Conservation (phyloP, 768 basidiomycete species). For the Podaxis pistillaris region DNA sequence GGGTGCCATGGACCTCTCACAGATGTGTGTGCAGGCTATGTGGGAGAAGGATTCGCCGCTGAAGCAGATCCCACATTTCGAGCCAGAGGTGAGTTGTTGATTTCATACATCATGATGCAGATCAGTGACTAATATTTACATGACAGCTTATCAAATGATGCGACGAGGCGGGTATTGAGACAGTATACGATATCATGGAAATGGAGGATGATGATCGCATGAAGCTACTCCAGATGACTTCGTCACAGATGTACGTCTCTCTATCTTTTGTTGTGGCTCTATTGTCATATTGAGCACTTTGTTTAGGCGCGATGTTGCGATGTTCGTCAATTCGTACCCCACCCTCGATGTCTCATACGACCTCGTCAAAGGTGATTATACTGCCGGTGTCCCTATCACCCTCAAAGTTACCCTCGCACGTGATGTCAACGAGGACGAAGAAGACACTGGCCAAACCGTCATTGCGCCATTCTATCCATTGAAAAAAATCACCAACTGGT, state of each 20-base stretch:
- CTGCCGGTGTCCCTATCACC: conserved; percentile 79
- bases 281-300: not conserved
- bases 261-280: not conserved
- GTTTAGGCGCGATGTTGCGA: conserved; percentile 87
- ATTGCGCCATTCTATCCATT: conserved; percentile 93
- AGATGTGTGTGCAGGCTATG: no score
- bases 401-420: conserved; percentile 78
- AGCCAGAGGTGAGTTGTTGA: no score
- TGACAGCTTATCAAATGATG: no score
- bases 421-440: conserved; percentile 80
- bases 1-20: no score
- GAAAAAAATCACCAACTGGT: conserved; percentile 95
- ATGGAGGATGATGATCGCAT: conserved; percentile 92
- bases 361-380: conserved; percentile 84
- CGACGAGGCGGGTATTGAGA: no score
- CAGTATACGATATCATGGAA: conserved; percentile 36
- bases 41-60: no score
- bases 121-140: no score
- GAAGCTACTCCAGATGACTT: conserved; percentile 77
- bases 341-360: conserved; percentile 90
- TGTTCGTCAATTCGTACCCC: conserved; percentile 95
- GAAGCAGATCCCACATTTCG: no score
- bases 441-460: conserved; percentile 72
- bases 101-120: no score
- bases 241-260: conserved; percentile 71